phyloP scores from a whole-genome alignment of 345 rosid genomes.

The Aquilaria sinensis region DNA sequence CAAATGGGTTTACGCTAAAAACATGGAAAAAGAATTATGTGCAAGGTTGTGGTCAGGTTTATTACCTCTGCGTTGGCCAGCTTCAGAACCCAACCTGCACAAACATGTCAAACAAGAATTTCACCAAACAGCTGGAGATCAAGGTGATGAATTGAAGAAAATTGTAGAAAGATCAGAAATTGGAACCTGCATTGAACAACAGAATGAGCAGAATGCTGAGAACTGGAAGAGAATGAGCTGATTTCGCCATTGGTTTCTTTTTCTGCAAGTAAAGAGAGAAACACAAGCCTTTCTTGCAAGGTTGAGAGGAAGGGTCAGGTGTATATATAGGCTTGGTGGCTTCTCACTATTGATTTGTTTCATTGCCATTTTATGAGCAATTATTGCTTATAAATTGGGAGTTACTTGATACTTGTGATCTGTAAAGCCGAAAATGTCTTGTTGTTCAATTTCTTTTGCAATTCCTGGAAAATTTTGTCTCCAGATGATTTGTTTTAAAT shows the following conservation, averaged over 20 bases:
- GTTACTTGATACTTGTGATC: neutral
- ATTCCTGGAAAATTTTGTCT: too few species aligned
- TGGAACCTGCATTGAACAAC: neutral
- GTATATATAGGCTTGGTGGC: neutral
- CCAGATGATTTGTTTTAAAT: too few species aligned
- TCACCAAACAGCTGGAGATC: neutral
- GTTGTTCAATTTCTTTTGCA: neutral
- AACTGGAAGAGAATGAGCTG: neutral
- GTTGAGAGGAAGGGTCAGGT: constrained; percentile 1
- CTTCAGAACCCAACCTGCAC: constrained; percentile 8
- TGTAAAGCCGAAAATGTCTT: neutral
- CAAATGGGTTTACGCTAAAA: neutral
- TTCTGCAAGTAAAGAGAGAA: neutral
- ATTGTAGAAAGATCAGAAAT: neutral
- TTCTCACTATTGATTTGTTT: constrained; percentile 2
- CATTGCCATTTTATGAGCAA: neutral
- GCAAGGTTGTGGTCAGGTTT: neutral
- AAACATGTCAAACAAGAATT: neutral
- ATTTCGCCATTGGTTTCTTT: constrained; percentile 6
- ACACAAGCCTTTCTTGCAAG: neutral
- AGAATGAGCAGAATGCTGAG: constrained; percentile 5
- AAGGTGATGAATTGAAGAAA: neutral
- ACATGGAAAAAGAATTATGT: too few species aligned
- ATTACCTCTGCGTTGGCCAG: constrained; percentile 7
- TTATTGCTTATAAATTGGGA: neutral